Conservation (phyloP, 1,139 yeast species). For the Kodamaea arcana region DNA sequence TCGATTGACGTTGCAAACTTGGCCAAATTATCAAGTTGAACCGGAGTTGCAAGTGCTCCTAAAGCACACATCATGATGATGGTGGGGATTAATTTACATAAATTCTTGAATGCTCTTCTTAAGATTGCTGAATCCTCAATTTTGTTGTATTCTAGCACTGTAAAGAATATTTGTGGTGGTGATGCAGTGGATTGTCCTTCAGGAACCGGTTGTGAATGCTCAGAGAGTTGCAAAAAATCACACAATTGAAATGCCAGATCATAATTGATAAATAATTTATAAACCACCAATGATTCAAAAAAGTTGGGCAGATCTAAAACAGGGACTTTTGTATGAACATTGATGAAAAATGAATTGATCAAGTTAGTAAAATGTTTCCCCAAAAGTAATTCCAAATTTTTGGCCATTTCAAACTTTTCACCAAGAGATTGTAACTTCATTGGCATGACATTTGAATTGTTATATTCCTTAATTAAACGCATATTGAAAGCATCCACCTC, state of each 20-base stretch:
- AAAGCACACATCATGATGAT: constrained; percentile 31
- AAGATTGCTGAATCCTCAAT: constrained; percentile 19
- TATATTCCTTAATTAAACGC: constrained; percentile 17
- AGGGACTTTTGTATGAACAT: constrained; percentile 36
- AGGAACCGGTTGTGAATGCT: too few relatives aligned
- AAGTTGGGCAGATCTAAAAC: constrained; percentile 28
- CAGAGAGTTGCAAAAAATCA: constrained; percentile 17
- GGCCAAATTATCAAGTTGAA: constrained; percentile 32
- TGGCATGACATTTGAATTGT: constrained; percentile 8
- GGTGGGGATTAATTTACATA: constrained; percentile 27
- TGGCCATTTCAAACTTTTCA: constrained; percentile 15
- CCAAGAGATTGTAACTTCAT: constrained; percentile 10
- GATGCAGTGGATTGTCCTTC: constrained; percentile 6
- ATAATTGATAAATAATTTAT: constrained; percentile 18
- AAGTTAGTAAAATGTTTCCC: constrained; percentile 17
- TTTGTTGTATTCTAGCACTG: constrained; percentile 11
- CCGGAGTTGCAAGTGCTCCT: constrained; percentile 30
- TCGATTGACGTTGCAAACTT: constrained; percentile 25
- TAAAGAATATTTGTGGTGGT: constrained; percentile 14
- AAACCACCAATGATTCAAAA: constrained; percentile 29
- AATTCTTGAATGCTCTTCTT: constrained; percentile 18
- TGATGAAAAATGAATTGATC: constrained; percentile 31
- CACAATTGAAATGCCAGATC: constrained; percentile 17
- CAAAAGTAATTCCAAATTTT: constrained; percentile 20
- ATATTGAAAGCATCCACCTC: constrained; percentile 13